Percentiles rank a stretch among this genome's conserved stretches.
These are phyloP conservation scores for Eucalyptus grandis DNA, from an alignment of 345 rosid species.

Conservation along the genomic window DNA sequence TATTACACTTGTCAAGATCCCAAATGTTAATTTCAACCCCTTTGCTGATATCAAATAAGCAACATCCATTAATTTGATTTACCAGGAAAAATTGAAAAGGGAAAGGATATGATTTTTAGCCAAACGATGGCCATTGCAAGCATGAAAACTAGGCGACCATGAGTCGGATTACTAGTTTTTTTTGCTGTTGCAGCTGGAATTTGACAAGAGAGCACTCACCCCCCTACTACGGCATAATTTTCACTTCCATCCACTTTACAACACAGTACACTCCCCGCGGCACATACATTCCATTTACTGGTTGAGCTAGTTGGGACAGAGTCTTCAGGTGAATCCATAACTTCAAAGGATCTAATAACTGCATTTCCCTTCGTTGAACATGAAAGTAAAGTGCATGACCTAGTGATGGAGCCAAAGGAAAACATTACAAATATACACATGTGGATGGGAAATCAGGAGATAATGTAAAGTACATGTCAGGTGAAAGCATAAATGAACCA, in stretches of 20 bases:
- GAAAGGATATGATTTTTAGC: background rate
- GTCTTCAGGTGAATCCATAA: slow-evolving; percentile 13
- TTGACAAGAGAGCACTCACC: slow-evolving; percentile 37
- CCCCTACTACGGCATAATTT: slow-evolving; percentile 75
- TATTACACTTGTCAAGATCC: slow-evolving; percentile 61
- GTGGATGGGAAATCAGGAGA: background rate
- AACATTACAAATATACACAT: background rate
- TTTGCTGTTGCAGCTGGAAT: background rate
- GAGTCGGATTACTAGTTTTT: background rate
- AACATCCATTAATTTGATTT: background rate
- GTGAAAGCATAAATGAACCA: background rate
- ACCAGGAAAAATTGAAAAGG: background rate
- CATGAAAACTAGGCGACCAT: background rate
- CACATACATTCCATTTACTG: slow-evolving; percentile 57
- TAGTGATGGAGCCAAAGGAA: slow-evolving; percentile 5
- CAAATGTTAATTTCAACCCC: slow-evolving; percentile 75
- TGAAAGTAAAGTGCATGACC: slow-evolving; percentile 60
- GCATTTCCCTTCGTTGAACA: slow-evolving; percentile 75
- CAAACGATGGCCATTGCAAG: background rate
- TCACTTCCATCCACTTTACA: slow-evolving; percentile 61
- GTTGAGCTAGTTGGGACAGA: slow-evolving; percentile 6
- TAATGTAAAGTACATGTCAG: background rate
- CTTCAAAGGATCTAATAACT: slow-evolving; percentile 26
- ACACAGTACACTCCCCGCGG: slow-evolving; percentile 43
- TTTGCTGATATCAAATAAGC: slow-evolving; percentile 28